These are phyloP conservation scores for Fonsecaea pedrosoi DNA, from an alignment of 2,329 filamentous ascomycete species.

Conservation along the genomic window DNA sequence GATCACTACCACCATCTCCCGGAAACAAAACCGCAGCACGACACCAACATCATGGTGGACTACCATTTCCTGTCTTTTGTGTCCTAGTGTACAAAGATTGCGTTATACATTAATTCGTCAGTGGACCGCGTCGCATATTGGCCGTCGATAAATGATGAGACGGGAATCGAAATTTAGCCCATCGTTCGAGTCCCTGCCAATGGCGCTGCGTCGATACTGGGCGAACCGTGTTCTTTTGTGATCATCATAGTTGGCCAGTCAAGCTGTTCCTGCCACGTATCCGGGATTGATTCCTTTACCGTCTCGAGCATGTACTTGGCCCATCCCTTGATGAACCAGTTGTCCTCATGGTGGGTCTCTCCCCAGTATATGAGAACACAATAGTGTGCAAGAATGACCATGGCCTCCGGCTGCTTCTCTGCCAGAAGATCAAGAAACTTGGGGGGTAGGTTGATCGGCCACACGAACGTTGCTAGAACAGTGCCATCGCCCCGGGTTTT, in stretches of 20 bases:
- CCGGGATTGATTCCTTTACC: constrained; percentile 41
- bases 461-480: constrained; percentile 45
- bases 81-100: constrained; percentile 4
- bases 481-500: constrained; percentile 40
- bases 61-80: not conserved
- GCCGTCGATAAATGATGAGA: not conserved
- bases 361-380: constrained; percentile 42
- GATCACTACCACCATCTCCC: not conserved
- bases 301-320: constrained; percentile 42
- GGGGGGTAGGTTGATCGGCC: constrained; percentile 47
- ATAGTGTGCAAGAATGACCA: constrained; percentile 45
- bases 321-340: constrained; percentile 44
- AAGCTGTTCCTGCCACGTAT: constrained; percentile 42
- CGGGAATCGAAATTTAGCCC: not conserved
- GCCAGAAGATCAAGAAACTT: constrained; percentile 48
- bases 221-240: constrained; percentile 2
- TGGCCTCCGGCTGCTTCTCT: constrained; percentile 47
- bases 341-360: constrained; percentile 35
- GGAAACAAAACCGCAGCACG: not conserved
- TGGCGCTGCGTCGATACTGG: not conserved
- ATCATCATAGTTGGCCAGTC: constrained; percentile 38
- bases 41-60: not conserved
- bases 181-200: not conserved
- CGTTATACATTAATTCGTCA: not conserved
- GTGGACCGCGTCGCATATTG: not conserved